Conservation (phyloP, 2,329 filamentous ascomycete species). For the Colletotrichum paranaense region DNA sequence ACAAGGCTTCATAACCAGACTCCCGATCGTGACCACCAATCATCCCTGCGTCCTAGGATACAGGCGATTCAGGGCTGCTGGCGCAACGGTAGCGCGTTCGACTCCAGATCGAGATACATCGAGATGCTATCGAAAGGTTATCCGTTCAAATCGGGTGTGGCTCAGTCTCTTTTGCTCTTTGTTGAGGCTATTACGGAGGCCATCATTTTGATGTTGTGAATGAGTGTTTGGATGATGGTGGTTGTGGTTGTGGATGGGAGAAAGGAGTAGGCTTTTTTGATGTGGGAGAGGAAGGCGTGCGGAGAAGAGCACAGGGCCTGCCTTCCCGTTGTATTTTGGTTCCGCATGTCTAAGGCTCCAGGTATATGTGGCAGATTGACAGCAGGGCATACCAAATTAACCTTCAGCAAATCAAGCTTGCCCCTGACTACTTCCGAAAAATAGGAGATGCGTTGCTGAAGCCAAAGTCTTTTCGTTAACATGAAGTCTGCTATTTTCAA, state of each 20-base stretch:
- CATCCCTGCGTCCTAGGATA: not conserved
- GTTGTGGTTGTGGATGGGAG: not conserved
- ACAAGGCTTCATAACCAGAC: not conserved
- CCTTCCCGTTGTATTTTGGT: not conserved
- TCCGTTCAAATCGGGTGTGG: slow-evolving; percentile 10
- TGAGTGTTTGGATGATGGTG: not conserved
- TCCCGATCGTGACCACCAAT: fast-evolving
- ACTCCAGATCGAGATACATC: not conserved
- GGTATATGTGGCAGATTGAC: no score
- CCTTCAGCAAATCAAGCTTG: not conserved
- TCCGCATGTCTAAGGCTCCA: not conserved
- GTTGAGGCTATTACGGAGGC: not conserved
- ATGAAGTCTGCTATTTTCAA: no score
- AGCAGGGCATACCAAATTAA: not conserved
- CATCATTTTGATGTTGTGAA: not conserved
- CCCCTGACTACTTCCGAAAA: not conserved
- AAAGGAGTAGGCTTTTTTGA: not conserved
- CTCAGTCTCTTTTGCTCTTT: not conserved
- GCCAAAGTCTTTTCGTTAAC: no score
- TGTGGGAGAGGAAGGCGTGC: no score
- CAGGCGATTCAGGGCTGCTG: not conserved
- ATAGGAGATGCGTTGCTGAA: not conserved
- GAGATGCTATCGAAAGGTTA: not conserved
- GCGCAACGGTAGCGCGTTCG: slow-evolving; percentile 9
- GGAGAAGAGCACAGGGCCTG: not conserved